Base-by-base conservation (phyloP, 1,284 basidiomycete genomes). In the Macrocystidia cucumis region DNA sequence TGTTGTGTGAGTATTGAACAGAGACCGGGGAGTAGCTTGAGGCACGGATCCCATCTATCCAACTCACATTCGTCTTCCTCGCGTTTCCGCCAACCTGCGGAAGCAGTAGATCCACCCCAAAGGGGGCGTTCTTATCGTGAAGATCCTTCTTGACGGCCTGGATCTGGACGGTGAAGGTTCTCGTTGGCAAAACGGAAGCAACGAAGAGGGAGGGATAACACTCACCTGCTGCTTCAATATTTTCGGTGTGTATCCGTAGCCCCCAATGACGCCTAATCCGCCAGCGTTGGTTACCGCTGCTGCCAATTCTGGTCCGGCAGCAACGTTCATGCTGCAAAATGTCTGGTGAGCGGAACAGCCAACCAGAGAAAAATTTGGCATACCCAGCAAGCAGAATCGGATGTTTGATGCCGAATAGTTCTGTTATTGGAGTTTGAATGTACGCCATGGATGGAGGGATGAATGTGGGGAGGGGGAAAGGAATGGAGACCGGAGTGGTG, bases 251-350 rank as follows among this genome's bases (percentile, higher is more conserved):
- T 79, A 77, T 25, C 74, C 71, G 23, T 90, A 58, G 25, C 88
- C 87, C 4, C 88, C 89, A 44, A 91, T 88, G 46, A 89, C 84
- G 14, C 89, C 89, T 44, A 92, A 76, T 5, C 87, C 89, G 40
- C 80, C 81, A 32, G 85, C 74, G 51, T 91, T 88, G 27, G 78
- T 80, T 18, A 87, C 83, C 1, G 85, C 78, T 12, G 89, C 89
- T 17, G 88, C 82, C 5, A 86, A 59, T 52, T 63, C 74, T 25
- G 78, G 82, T 11, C 88, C 87, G 32, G 88, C 84, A 26, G 87
- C 87, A 18, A 90, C 79, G 52, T 87, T 88, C 87, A 90, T 89
- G 29, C 85, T 83, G 62, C 38, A 33, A 28, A 30, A 34, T 25
- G 13, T 38, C 6, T 41, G 35, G 29, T 26, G 31, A 24, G 29